Conservation (phyloP, 169 alveolate genomes). For the Theileria equi region DNA sequence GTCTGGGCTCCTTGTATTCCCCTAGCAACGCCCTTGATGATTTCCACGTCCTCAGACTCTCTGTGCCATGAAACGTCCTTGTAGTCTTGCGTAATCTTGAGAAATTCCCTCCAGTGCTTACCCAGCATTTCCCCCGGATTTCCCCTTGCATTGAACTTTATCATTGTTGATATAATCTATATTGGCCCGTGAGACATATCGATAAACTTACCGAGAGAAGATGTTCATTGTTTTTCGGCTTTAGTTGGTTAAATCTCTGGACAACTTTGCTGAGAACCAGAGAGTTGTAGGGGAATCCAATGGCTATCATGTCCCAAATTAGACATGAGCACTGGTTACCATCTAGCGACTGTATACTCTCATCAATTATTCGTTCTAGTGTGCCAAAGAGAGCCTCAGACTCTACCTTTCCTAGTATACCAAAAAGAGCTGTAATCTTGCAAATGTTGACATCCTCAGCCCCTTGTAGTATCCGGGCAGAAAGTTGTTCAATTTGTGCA, state of each 20-base stretch:
- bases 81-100: constrained; percentile 21
- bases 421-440: constrained; percentile 1
- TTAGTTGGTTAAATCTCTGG: constrained; percentile 15
- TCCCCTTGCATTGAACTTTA: constrained; percentile 13
- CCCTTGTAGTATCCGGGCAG: not conserved
- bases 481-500: not conserved
- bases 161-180: not conserved
- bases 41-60: constrained; percentile 6
- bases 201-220: constrained; percentile 6
- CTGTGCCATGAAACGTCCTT: constrained; percentile 61
- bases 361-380: not conserved
- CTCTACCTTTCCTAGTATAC: constrained; percentile 30
- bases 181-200: not conserved
- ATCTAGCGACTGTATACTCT: not conserved
- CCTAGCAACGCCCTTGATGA: constrained; percentile 17
- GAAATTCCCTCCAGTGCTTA: constrained; percentile 23
- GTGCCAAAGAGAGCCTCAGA: constrained; percentile 1
- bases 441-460: not conserved
- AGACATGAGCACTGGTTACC: constrained; percentile 1
- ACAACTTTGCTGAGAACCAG: constrained; percentile 11
- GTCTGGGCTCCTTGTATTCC: constrained; percentile 21
- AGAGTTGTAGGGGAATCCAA: not conserved
- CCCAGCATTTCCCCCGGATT: constrained; percentile 7
- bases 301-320: constrained; percentile 26
- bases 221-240: constrained; percentile 10